phyloP scores from a whole-genome alignment of 176 grass and related monocot species.

The Zoysia japonica region DNA sequence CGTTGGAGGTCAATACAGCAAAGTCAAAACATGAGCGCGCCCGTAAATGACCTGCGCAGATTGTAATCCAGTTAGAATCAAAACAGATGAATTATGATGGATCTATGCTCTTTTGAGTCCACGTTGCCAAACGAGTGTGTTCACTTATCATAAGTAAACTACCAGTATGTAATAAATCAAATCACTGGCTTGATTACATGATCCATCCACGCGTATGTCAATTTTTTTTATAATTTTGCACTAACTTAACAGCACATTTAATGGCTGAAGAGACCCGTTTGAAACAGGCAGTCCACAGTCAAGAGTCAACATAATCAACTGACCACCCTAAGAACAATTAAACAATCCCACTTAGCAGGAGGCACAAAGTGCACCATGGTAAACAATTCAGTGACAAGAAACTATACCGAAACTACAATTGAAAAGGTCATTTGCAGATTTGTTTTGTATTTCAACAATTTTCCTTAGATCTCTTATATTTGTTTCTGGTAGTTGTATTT shows the following conservation, averaged over 20 bases:
- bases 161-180: background rate
- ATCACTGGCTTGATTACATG: background rate
- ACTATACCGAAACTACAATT: background rate
- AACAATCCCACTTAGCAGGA: background rate
- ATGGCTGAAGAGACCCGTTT: background rate
- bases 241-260: background rate
- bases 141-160: background rate
- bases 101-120: background rate
- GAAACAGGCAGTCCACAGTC: background rate
- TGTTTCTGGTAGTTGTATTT: too few species aligned
- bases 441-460: too few species aligned
- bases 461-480: too few species aligned
- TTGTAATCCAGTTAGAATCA: background rate
- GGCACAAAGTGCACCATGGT: background rate
- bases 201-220: background rate
- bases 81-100: background rate
- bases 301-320: background rate
- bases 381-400: background rate
- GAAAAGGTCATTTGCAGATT: background rate
- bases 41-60: conserved; percentile 38
- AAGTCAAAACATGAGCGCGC: conserved; percentile 38
- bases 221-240: background rate
- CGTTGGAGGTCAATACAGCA: conserved; percentile 9
- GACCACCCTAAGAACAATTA: conserved; percentile 1
- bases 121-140: background rate